Conservation (phyloP, 2,329 filamentous ascomycete species). For the Alternaria tenuissima region DNA sequence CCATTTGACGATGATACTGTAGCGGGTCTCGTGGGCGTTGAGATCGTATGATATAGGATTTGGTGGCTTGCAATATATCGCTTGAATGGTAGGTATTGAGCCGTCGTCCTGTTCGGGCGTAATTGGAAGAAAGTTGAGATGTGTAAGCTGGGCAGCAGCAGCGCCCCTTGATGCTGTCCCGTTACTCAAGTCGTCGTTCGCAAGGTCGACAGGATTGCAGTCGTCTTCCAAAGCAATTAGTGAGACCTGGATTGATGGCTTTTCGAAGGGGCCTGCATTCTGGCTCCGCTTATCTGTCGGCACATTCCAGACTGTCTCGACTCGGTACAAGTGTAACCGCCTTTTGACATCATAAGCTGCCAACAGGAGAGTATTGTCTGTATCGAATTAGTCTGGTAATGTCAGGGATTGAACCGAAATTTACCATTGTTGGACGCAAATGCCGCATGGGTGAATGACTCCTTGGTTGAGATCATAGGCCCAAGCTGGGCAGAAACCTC, state of each 20-base stretch:
- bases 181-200: slow-evolving; percentile 33
- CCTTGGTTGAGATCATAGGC: slow-evolving; percentile 70
- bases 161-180: slow-evolving; percentile 33
- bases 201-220: slow-evolving; percentile 40
- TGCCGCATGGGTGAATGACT: slow-evolving; percentile 51
- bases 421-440: slow-evolving; percentile 72
- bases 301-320: slow-evolving; percentile 76
- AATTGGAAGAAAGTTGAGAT: slow-evolving; percentile 76
- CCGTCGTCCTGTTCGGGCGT: slow-evolving; percentile 68
- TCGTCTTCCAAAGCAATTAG: slow-evolving; percentile 41
- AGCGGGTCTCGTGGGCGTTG: slow-evolving; percentile 69
- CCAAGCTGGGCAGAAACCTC: slow-evolving; percentile 79
- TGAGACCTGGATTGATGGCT: slow-evolving; percentile 42
- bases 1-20: slow-evolving; percentile 85
- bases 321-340: slow-evolving; percentile 76
- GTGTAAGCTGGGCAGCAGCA: slow-evolving; percentile 64
- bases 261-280: slow-evolving; percentile 52
- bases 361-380: slow-evolving; percentile 65
- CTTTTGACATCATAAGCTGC: slow-evolving; percentile 73
- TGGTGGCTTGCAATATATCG: slow-evolving; percentile 71
- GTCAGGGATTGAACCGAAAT: slow-evolving; percentile 54
- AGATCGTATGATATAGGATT: slow-evolving; percentile 49
- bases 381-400: slow-evolving; percentile 8
- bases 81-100: slow-evolving; percentile 71
- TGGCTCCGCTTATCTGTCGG: slow-evolving; percentile 65